These are phyloP conservation scores for Canavalia gladiata DNA, from an alignment of 306 rosid genomes.

Conservation along the genomic window DNA sequence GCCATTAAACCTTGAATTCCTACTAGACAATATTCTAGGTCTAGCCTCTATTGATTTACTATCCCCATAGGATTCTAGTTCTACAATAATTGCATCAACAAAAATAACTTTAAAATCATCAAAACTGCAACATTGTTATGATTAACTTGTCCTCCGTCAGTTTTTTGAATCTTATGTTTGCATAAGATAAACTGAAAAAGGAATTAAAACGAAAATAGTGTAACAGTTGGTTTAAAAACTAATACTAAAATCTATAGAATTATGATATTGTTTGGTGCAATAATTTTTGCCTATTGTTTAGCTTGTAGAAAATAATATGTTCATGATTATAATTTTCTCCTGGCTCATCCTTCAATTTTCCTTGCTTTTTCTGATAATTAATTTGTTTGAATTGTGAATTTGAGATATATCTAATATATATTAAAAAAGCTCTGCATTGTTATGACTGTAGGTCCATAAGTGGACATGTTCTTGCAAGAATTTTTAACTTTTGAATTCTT, in stretches of 20 bases:
- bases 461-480: slow-evolving; percentile 47
- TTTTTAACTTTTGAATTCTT: slow-evolving; percentile 54
- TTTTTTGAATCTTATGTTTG: slow-evolving; percentile 7
- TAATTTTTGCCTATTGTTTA: slow-evolving; percentile 6
- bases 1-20: slow-evolving; percentile 17
- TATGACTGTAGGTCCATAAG: slow-evolving; percentile 50
- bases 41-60: not conserved
- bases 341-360: slow-evolving; percentile 6
- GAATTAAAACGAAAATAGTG: slow-evolving; percentile 22
- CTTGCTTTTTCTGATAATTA: not conserved
- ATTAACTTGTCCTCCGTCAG: not conserved
- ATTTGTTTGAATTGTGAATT: slow-evolving; percentile 18
- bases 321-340: not conserved
- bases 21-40: slow-evolving; percentile 9
- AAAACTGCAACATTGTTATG: not conserved
- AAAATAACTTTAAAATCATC: slow-evolving; percentile 11
- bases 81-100: not conserved
- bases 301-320: slow-evolving; percentile 12
- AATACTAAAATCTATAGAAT: not conserved
- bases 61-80: not conserved
- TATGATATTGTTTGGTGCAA: not conserved
- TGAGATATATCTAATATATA: slow-evolving; percentile 49
- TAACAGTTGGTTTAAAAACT: not conserved
- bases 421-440: slow-evolving; percentile 15
- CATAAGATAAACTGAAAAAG: slow-evolving; percentile 12